Conservation (phyloP, 192 early-diverging fungal species). For the Coemansia sp. region DNA sequence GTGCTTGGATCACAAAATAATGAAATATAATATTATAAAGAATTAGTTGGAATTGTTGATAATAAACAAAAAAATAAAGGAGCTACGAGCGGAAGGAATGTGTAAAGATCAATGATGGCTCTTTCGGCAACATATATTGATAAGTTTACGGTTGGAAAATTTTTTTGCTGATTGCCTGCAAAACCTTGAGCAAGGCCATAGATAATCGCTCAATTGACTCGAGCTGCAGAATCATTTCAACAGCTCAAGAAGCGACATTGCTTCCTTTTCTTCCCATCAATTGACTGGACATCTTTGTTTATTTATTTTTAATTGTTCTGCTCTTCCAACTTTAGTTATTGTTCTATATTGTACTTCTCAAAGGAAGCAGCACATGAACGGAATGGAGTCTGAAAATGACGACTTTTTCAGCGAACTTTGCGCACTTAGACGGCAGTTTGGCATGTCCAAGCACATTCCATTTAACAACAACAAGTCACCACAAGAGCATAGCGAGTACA, state of each 20-base stretch:
- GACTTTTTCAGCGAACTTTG: constrained; percentile 44
- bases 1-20: neutral
- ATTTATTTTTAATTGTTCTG: neutral
- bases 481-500: neutral
- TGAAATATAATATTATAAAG: neutral
- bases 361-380: neutral
- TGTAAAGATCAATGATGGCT: no score
- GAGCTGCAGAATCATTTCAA: no score
- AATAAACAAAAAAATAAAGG: neutral
- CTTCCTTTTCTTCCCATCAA: no score
- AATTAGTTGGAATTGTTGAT: neutral
- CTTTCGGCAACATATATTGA: no score
- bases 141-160: no score
- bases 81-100: neutral
- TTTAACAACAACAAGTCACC: neutral
- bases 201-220: no score
- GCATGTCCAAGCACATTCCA: constrained; percentile 10
- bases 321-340: no score
- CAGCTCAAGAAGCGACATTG: no score
- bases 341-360: no score
- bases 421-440: constrained; percentile 30
- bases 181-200: no score
- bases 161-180: no score
- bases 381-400: constrained; percentile 45
- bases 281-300: neutral